Conservation (phyloP, 805 yeast species). For the Dipodascopsis uninucleata region DNA sequence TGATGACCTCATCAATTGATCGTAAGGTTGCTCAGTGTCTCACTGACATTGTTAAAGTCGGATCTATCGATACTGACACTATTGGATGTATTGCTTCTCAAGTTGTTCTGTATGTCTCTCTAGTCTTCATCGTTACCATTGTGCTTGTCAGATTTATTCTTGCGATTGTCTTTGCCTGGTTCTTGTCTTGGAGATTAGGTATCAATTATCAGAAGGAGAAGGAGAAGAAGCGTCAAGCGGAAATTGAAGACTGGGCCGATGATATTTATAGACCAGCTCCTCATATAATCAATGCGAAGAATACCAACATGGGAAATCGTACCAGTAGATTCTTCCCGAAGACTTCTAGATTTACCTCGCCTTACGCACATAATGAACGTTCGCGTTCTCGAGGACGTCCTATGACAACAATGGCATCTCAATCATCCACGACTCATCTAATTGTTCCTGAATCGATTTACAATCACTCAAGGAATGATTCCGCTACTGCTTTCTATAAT, state of each 20-base stretch:
- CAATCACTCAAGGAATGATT: constrained; percentile 9
- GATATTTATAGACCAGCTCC: constrained; percentile 52
- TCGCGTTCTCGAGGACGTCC: constrained; percentile 15
- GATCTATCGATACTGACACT: constrained; percentile 80
- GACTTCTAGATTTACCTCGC: constrained; percentile 27
- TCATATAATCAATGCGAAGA: constrained; percentile 34
- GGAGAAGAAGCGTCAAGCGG: constrained; percentile 57
- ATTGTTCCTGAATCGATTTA: constrained; percentile 28
- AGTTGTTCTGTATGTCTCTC: constrained; percentile 73
- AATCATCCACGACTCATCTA: constrained; percentile 28
- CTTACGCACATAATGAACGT: constrained; percentile 12
- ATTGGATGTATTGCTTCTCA: constrained; percentile 92
- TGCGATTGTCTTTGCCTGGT: constrained; percentile 89
- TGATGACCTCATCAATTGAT: constrained; percentile 61
- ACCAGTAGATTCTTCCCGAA: constrained; percentile 26
- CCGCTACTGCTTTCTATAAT: constrained; percentile 8
- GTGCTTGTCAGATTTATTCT: constrained; percentile 72
- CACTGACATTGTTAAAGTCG: constrained; percentile 81
- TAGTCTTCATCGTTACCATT: constrained; percentile 78
- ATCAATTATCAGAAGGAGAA: constrained; percentile 59
- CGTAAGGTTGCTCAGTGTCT: constrained; percentile 76
- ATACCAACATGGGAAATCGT: constrained; percentile 10
- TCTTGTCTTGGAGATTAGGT: constrained; percentile 70
- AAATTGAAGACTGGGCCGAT: constrained; percentile 84
- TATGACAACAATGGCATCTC: constrained; percentile 30